These are phyloP conservation scores for Ilyonectria robusta DNA, from an alignment of 2,329 filamentous ascomycete genomes.

Conservation along the genomic window DNA sequence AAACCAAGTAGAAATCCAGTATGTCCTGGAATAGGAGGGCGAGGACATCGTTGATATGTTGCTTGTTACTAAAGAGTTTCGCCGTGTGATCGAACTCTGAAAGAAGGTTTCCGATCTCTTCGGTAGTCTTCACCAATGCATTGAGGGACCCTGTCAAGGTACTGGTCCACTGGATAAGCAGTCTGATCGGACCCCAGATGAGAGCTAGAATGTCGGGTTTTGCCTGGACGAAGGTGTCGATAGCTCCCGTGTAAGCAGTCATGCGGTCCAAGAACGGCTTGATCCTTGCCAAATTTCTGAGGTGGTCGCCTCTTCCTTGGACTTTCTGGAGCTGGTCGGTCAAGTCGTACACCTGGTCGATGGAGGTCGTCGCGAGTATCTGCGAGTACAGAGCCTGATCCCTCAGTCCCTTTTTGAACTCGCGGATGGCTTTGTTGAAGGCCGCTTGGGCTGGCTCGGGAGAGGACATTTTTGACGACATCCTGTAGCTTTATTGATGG, in stretches of 20 bases:
- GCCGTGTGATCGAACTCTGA: not conserved
- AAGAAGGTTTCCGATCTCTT: constrained; percentile 17
- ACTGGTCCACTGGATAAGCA: constrained; percentile 15
- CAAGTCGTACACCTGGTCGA: constrained; percentile 51
- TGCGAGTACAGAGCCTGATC: constrained; percentile 31
- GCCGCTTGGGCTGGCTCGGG: not conserved
- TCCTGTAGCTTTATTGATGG: too few species aligned
- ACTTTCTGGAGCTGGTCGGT: constrained; percentile 52
- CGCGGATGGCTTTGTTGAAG: constrained; percentile 17
- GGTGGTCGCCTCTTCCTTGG: constrained; percentile 42
- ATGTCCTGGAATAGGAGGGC: constrained; percentile 28
- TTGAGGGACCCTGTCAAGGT: constrained; percentile 5
- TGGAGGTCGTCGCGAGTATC: constrained; percentile 44
- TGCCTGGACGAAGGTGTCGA: constrained; percentile 23
- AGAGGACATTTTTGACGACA: too few species aligned
- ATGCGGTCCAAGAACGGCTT: constrained; percentile 46
- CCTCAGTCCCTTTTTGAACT: constrained; percentile 35
- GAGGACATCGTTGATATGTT: constrained; percentile 15
- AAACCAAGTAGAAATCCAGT: constrained; percentile 21
- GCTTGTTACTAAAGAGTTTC: constrained; percentile 6
- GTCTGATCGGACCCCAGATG: constrained; percentile 32
- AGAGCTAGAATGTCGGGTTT: constrained; percentile 27
- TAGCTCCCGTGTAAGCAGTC: not conserved
- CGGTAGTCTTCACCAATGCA: constrained; percentile 1
- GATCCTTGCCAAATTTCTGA: constrained; percentile 51